A percentile compares a stretch with the other conserved stretches of the same genome.
These are phyloP conservation scores for Erythrophleum ivorense DNA, from an alignment of 331 rosid species.

Conservation along the genomic window DNA sequence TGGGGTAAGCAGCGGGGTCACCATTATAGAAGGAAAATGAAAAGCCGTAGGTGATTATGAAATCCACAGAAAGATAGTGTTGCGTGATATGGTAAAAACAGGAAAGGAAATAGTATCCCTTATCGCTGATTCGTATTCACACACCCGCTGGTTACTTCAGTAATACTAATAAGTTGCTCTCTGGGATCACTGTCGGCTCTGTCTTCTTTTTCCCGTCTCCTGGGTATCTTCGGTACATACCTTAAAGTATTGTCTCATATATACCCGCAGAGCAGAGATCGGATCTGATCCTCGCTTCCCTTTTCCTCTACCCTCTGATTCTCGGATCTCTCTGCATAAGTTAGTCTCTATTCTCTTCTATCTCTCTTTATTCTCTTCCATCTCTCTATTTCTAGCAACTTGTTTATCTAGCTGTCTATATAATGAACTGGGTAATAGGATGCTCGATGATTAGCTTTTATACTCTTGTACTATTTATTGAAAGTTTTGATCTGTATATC, in stretches of 20 bases:
- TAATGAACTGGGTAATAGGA: neutral
- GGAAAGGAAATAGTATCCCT: neutral
- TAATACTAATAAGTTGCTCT: constrained; percentile 23
- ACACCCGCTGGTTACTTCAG: neutral
- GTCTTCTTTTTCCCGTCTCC: neutral
- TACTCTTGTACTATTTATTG: neutral
- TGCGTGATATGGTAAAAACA: neutral
- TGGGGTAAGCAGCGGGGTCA: neutral
- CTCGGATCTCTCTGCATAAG: constrained; percentile 40
- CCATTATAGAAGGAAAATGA: neutral
- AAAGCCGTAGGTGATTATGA: neutral
- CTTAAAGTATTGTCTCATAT: neutral
- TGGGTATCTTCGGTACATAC: neutral
- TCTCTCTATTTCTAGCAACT: neutral
- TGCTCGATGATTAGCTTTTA: neutral
- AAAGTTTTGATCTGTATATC: constrained; percentile 6
- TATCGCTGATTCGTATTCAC: neutral
- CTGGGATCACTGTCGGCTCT: constrained; percentile 48
- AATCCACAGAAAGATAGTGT: neutral
- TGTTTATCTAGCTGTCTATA: neutral
- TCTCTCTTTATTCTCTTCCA: constrained; percentile 32
- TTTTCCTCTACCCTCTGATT: constrained; percentile 12
- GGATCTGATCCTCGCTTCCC: constrained; percentile 2
- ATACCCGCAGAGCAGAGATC: neutral
- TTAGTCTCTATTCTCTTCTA: constrained; percentile 40